Evolutionary conservation across 352 stramenopile species (phyloP), one percentile per base, ranked within the genome.

Genomic region (Phytophthora boehmeriae): DNA sequence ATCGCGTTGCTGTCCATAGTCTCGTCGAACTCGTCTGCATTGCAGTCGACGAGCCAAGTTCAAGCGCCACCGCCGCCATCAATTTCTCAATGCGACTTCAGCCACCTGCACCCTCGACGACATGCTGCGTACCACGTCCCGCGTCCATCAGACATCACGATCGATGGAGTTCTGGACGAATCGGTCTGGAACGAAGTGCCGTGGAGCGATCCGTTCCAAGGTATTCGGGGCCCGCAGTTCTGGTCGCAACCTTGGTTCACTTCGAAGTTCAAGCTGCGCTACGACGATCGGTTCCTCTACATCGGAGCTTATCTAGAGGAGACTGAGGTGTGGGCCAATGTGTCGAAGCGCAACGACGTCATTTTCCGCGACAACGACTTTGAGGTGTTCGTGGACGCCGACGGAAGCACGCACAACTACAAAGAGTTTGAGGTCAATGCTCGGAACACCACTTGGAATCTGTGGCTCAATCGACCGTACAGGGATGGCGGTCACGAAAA

Each of bases 361-460:
- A 68, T 93, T 25, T 95, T 93, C 52, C 73, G 86, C 35, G 91
- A 97, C 74, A 97, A 95, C 46, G 91, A 97, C 74, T 96, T 97
- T 71, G 88, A 97, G 64, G 87, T 97, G 9, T 97, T 97, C 64
- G 75, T 97, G 22, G 89, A 97, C 68, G 71, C 87, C 1, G 73
- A 79, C 34, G 82, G 76, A 8, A 86, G 30, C 22, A 89, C 83
- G 20, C 83, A 95, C 70, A 79, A 92, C 63, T 97, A 97, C 79
- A 97, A 97, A 68, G 91, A 97, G 76, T 76, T 97, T 27, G 91
- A 97, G 65, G 45, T 97, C 6, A 97, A 97, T 61, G 82, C 88
- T 8, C 59, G 85, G 34, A 97, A 97, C 61, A 83, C 86, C 30
- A 90, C 87, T 25, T 97, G 89, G 89, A 96, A 97, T 60, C 68